phyloP scores from a whole-genome alignment of 2,329 filamentous ascomycete genomes.

The Remersonia thermophila region DNA sequence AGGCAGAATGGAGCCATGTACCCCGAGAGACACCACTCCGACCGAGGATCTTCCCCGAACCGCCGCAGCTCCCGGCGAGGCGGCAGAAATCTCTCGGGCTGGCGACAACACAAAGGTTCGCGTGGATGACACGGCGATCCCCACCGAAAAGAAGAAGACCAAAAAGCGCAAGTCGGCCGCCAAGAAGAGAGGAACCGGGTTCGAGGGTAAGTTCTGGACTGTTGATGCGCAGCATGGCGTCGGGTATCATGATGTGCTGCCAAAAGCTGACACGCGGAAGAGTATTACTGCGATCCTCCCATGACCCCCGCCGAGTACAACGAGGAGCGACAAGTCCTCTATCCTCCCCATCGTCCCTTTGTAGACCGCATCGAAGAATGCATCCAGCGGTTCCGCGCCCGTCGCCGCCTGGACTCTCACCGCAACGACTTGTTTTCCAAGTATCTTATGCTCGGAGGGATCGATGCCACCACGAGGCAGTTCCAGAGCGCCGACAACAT shows the following conservation, averaged over 20 bases:
- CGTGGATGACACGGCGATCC: not conserved
- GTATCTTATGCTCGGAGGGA: constrained; percentile 72
- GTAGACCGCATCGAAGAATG: constrained; percentile 67
- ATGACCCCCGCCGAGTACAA: constrained; percentile 56
- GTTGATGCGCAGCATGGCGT: no score
- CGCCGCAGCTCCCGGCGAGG: not conserved
- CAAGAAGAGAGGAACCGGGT: constrained; percentile 47
- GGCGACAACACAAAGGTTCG: constrained; percentile 1
- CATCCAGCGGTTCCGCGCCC: constrained; percentile 67
- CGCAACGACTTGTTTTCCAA: constrained; percentile 58
- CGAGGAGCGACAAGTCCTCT: constrained; percentile 53
- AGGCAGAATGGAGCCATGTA: no score
- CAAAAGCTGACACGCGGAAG: constrained; percentile 25
- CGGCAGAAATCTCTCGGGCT: not conserved
- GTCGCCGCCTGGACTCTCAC: constrained; percentile 57
- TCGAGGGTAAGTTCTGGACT: constrained; percentile 42
- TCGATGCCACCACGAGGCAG: constrained; percentile 44
- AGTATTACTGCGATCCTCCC: constrained; percentile 69
- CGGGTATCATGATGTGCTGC: no score
- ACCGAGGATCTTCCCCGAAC: no score
- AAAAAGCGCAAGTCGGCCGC: constrained; percentile 22
- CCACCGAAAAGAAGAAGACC: constrained; percentile 27
- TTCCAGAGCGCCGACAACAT: constrained; percentile 49
- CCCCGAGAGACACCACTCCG: no score
- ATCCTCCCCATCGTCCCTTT: constrained; percentile 45